Percentiles rank a stretch among this genome's conserved stretches.
Evolutionary conservation across 1,284 basidiomycete genomes (phyloP).

Genomic region (Malassezia psittaci): DNA sequence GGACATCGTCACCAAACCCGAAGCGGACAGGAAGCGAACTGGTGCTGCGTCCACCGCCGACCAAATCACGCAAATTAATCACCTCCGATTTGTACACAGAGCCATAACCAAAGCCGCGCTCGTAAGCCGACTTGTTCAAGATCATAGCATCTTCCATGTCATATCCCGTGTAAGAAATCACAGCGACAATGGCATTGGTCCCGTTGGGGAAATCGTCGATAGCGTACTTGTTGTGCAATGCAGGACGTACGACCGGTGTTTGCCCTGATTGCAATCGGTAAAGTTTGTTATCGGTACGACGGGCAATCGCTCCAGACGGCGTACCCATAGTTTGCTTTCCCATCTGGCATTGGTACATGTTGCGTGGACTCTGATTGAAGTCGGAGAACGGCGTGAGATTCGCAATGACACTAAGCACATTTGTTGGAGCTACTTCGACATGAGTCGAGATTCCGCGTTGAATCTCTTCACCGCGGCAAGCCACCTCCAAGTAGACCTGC

Average conservation of each 20-base stretch:
- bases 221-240: conserved; percentile 84
- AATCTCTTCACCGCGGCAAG: conserved; percentile 78
- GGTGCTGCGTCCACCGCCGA: conserved; percentile 50
- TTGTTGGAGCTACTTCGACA: conserved; percentile 86
- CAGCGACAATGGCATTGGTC: conserved; percentile 94
- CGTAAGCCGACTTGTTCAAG: conserved; percentile 94
- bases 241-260: conserved; percentile 85
- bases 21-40: conserved; percentile 58
- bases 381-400: conserved; percentile 66
- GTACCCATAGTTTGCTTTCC: conserved; percentile 99
- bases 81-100: conserved; percentile 93
- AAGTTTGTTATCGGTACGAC: conserved; percentile 96
- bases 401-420: conserved; percentile 71
- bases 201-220: conserved; percentile 99
- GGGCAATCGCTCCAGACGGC: conserved; percentile 76
- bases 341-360: conserved; percentile 73
- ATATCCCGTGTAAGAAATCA: conserved; percentile 99
- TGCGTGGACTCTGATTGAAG: conserved; percentile 70
- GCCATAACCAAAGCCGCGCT: conserved; percentile 93
- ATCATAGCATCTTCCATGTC: conserved; percentile 99
- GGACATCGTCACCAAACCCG: conserved; percentile 59
- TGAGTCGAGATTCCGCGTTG: conserved; percentile 68
- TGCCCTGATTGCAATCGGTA: conserved; percentile 93
- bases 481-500: conserved; percentile 99
- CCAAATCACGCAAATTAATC: conserved; percentile 74